These are phyloP conservation scores for Mrakia gelida DNA, from an alignment of 768 basidiomycete genomes.

Conservation along the genomic window DNA sequence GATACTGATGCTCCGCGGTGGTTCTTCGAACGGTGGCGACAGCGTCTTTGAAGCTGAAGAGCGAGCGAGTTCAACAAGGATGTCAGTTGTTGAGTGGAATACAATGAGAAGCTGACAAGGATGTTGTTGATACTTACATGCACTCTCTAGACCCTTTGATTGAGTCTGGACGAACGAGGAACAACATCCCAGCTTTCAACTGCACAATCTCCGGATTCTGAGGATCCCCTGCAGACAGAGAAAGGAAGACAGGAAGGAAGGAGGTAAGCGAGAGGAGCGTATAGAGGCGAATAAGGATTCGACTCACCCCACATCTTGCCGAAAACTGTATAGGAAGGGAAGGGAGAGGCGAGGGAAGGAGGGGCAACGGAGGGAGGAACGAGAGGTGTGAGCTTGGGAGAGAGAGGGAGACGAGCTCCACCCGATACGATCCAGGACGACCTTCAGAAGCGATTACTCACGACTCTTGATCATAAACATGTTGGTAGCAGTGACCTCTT, in stretches of 20 bases:
- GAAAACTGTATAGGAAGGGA: slow-evolving; percentile 55
- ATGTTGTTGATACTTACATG: slow-evolving; percentile 62
- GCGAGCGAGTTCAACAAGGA: background rate
- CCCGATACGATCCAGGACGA: slow-evolving; percentile 37
- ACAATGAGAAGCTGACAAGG: background rate
- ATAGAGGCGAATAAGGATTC: background rate
- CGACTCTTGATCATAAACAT: slow-evolving; percentile 85
- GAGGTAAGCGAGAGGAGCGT: background rate
- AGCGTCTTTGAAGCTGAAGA: slow-evolving; percentile 81
- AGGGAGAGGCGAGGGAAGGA: background rate
- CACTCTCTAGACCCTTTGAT: slow-evolving; percentile 91
- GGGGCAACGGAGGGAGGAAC: slow-evolving; percentile 12
- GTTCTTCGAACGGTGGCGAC: slow-evolving; percentile 85
- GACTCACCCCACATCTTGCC: slow-evolving; percentile 92
- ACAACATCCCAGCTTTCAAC: slow-evolving; percentile 84
- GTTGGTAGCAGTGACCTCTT: slow-evolving; percentile 33
- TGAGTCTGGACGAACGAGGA: slow-evolving; percentile 82
- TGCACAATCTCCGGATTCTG: slow-evolving; percentile 93
- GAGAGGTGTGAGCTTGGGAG: slow-evolving; percentile 36
- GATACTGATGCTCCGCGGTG: slow-evolving; percentile 64
- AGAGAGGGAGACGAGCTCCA: slow-evolving; percentile 37
- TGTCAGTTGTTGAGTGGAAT: background rate
- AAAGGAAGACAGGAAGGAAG: background rate
- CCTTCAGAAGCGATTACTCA: slow-evolving; percentile 48
- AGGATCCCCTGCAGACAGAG: slow-evolving; percentile 65